Conservation (phyloP, 202 grass and related monocot species). For the Schoenoplectus triqueter region DNA sequence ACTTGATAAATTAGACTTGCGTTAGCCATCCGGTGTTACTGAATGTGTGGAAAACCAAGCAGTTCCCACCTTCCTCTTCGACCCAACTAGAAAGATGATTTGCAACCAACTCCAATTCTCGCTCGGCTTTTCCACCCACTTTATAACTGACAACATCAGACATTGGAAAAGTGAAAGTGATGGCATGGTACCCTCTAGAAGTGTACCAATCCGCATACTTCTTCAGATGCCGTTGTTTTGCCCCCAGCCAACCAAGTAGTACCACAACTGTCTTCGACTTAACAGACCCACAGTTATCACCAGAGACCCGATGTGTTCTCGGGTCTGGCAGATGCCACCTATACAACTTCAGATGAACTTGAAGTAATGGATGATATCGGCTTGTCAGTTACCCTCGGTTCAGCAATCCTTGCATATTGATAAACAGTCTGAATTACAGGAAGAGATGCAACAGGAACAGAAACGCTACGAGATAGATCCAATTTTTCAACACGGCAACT, state of each 20-base stretch:
- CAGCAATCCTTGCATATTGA: conserved; percentile 63
- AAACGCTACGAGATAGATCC: neutral
- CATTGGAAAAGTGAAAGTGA: conserved; percentile 93
- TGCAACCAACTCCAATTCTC: conserved; percentile 67
- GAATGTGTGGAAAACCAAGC: conserved; percentile 95
- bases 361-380: conserved; percentile 40
- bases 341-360: conserved; percentile 58
- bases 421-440: conserved; percentile 62
- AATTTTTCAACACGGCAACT: conserved; percentile 28
- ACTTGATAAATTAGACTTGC: conserved; percentile 42
- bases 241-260: conserved; percentile 90
- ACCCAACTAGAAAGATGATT: conserved; percentile 81
- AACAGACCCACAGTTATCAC: neutral
- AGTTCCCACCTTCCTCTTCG: conserved; percentile 76
- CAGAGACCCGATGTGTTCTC: neutral
- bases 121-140: conserved; percentile 72
- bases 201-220: conserved; percentile 93
- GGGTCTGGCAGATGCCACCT: conserved; percentile 86
- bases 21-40: conserved; percentile 97
- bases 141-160: conserved; percentile 81
- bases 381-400: conserved; percentile 20
- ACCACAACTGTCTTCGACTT: conserved; percentile 77
- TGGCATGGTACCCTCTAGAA: conserved; percentile 78
- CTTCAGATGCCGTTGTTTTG: conserved; percentile 88
- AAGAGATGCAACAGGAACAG: conserved; percentile 47